Conservation (phyloP, 2,329 filamentous ascomycete species). For the Beauveria sp. region DNA sequence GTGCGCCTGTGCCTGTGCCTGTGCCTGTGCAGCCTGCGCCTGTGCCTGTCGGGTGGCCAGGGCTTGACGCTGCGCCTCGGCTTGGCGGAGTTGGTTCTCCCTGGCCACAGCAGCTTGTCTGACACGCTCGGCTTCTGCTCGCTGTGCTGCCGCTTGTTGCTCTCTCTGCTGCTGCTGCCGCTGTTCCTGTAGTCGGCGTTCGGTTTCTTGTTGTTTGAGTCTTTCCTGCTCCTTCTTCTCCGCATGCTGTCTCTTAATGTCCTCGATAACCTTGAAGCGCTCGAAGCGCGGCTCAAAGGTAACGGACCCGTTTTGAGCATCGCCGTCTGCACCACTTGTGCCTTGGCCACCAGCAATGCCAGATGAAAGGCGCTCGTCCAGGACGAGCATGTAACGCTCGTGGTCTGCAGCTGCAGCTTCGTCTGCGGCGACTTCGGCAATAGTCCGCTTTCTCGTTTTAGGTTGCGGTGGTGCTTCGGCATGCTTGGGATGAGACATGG, state of each 20-base stretch:
- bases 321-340: conserved; percentile 55
- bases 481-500: conserved; percentile 70
- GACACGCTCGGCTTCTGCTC: conserved; percentile 33
- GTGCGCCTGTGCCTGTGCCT: conserved; percentile 24
- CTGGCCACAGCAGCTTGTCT: conserved; percentile 28
- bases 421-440: conserved; percentile 90
- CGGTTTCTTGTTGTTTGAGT: conserved; percentile 54
- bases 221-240: conserved; percentile 74
- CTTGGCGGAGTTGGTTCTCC: conserved; percentile 29
- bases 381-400: conserved; percentile 85
- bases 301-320: conserved; percentile 62
- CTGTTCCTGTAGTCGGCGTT: conserved; percentile 43
- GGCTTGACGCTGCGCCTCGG: conserved; percentile 28
- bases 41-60: conserved; percentile 24
- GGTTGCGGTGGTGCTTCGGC: conserved; percentile 69
- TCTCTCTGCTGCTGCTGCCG: conserved; percentile 38
- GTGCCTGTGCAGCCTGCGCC: conserved; percentile 17
- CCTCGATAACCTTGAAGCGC: conserved; percentile 82
- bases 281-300: conserved; percentile 82
- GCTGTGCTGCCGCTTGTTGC: conserved; percentile 35
- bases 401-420: conserved; percentile 84
- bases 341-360: conserved; percentile 49
- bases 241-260: conserved; percentile 69
- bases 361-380: conserved; percentile 73
- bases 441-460: conserved; percentile 85